phyloP scores from a whole-genome alignment of 768 basidiomycete species.

The Rhodotorula sphaerocarpa region DNA sequence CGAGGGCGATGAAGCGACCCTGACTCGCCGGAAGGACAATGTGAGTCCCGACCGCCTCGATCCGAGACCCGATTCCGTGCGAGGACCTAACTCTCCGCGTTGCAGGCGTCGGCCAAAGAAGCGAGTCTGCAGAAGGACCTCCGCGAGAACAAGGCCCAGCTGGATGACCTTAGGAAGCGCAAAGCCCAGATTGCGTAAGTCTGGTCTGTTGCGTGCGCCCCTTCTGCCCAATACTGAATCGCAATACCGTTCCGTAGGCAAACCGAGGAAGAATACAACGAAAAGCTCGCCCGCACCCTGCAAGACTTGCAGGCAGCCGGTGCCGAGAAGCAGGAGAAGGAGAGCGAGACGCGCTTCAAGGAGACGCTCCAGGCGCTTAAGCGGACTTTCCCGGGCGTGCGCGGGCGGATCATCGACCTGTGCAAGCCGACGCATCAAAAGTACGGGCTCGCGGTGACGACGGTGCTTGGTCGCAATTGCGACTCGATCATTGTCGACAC shows the following conservation, averaged over 20 bases:
- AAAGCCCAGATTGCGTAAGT: conserved; percentile 26
- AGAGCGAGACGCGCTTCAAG: conserved; percentile 72
- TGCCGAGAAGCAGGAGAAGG: conserved; percentile 75
- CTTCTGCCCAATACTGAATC: background rate
- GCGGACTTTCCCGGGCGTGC: conserved; percentile 84
- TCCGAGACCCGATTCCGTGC: conserved; percentile 15
- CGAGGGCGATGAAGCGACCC: conserved; percentile 37
- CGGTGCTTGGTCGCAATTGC: conserved; percentile 85
- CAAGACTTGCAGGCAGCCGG: conserved; percentile 81
- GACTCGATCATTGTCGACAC: conserved; percentile 94
- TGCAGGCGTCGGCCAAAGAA: conserved; percentile 52
- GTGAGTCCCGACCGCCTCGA: conserved; percentile 43
- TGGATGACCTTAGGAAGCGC: conserved; percentile 54
- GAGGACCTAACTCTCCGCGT: no score
- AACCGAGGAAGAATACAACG: conserved; percentile 82
- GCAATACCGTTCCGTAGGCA: conserved; percentile 54
- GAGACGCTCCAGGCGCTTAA: conserved; percentile 77
- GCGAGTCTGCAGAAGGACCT: conserved; percentile 55
- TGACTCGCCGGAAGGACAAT: conserved; percentile 52
- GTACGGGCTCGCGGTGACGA: conserved; percentile 83
- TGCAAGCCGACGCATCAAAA: conserved; percentile 89
- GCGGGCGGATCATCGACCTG: conserved; percentile 83
- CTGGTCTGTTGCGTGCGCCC: background rate
- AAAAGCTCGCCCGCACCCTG: conserved; percentile 74
- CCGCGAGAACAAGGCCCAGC: conserved; percentile 60